Evolutionary conservation across 1,139 yeast genomes (phyloP).

Genomic region (Pichia sp.): DNA sequence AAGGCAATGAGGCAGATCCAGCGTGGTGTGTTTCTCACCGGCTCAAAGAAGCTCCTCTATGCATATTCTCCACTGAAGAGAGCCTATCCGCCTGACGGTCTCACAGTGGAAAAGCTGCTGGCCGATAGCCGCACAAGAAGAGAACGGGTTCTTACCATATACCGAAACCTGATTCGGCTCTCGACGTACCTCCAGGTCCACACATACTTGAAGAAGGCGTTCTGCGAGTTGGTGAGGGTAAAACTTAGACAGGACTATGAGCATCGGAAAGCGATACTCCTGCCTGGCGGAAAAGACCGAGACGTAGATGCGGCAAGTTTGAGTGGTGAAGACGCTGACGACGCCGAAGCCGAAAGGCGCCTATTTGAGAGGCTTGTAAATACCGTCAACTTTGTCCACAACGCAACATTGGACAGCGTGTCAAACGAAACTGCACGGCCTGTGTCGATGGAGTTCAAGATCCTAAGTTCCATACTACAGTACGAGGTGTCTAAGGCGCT

Average conservation of each 20-base stretch:
- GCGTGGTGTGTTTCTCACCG: slow-evolving; percentile 4
- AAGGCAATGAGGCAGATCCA: slow-evolving; percentile 4
- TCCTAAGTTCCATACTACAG: slow-evolving; percentile 21
- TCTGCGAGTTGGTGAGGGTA: slow-evolving; percentile 17
- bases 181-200: slow-evolving; percentile 18
- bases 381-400: slow-evolving; percentile 27
- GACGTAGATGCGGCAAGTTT: slow-evolving; percentile 12
- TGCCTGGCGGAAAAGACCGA: neutral
- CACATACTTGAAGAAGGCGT: slow-evolving; percentile 10
- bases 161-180: slow-evolving; percentile 24
- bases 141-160: slow-evolving; percentile 16
- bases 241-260: slow-evolving; percentile 25
- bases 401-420: slow-evolving; percentile 21
- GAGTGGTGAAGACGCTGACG: neutral
- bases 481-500: slow-evolving; percentile 22
- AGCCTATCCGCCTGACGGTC: slow-evolving; percentile 23
- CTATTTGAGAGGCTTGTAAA: slow-evolving; percentile 19
- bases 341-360: neutral
- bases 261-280: slow-evolving; percentile 15
- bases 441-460: slow-evolving; percentile 13
- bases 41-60: slow-evolving; percentile 13
- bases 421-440: slow-evolving; percentile 11
- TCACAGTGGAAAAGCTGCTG: slow-evolving; percentile 14
- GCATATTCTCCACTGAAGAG: slow-evolving; percentile 18
- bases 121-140: slow-evolving; percentile 7